Evolutionary conservation across 106 monocot species (phyloP), one percentile per base, ranked within the genome.

Genomic region (Amphibolis antarctica): DNA sequence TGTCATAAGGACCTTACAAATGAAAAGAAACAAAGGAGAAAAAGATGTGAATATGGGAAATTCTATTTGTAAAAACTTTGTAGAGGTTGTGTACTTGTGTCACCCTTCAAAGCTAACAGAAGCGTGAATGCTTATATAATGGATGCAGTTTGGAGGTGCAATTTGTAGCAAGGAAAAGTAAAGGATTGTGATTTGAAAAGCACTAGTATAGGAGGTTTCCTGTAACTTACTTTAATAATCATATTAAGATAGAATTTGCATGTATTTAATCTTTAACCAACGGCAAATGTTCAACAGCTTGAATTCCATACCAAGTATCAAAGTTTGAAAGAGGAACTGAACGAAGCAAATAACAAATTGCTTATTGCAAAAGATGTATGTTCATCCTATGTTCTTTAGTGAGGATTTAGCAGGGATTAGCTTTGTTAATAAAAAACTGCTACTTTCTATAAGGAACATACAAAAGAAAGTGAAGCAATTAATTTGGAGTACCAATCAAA

Each of bases 291-390:
- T 62, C 18, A 25, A 42, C 57, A 81, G 88, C 60, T 83, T 70
- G 76, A 76, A 71, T 60, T 47, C 53, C 72, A 67, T 6, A 59
- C 45, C 19, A 67, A 83, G 48, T 81, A 46, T 66, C 80, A 73
- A 51, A 76, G 46, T 48, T 28, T 88, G 67, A 78, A 75, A 67
- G 76, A 76, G 56, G 81, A 83, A 70, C 73, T 88, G 42, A 63
- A 68, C 62, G 69, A 83, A 56, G 68, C 78, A 54, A 75, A 67
- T n/a, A 51, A n/a, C 42, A 78, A 59, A 42, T 36, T 77, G 43
- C 51, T 78, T 15, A 53, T 43, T 21, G 55, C 68, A 44, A 68
- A 78, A 79, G 76, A 74, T 19, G 88, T 84, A 75, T 71, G 59
- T 71, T 44, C 42, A 19, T 0, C 10, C 17, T 61, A 22, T 19